Base-by-base conservation (phyloP, 2,329 filamentous ascomycete genomes). In the Alternaria brassicae region DNA sequence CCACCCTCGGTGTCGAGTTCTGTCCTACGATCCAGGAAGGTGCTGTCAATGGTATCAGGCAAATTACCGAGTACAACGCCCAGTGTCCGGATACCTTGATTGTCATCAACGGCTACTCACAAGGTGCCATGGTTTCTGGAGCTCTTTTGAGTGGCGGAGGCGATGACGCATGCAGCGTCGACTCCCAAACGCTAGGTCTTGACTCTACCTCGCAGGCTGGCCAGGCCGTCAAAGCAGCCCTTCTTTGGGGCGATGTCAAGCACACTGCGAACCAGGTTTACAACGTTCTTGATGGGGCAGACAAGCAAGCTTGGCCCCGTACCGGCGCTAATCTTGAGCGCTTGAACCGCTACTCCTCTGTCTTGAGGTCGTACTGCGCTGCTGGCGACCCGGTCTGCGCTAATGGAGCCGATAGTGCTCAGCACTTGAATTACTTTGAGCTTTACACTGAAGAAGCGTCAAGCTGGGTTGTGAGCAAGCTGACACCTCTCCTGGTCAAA, bases 51-150 rank as follows among this genome's bases (percentile, higher is more conserved):
- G 55, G 55, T 2, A 36, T 58, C 21, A 53, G 40, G 27, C 55
- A 58, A 47, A 58, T 58, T n/a, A 58, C 55, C 5, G 55, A 58
- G 49, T 58, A 58, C 19, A 58, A 58, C n/a, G 49, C 49, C 3
- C 40, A 53, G 5, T 58, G 55, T 34, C 55, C 55, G 19, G 49
- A 47, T 9, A 58, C 55, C 1, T 23, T 58, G 34, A 47, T 58
- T 19, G 49, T 58, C 15, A 34, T 58, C 19, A 58, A 53, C 13
- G 55, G 55, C 13, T 58, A 58, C 55, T 58, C 55, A 12, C 55
- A 58, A 34, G 55, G 55, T 41, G 55, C 41, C n/a, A 47, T 58
- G 49, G 49, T 58, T n/a, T 25, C 49, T 9, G 55, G 55, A 5
- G 32, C 55, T 27, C n/a, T 45, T 23, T 41, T 58, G 25, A 58